phyloP scores from a whole-genome alignment of 306 rosid genomes.

The Casuarina equisetifolia region DNA sequence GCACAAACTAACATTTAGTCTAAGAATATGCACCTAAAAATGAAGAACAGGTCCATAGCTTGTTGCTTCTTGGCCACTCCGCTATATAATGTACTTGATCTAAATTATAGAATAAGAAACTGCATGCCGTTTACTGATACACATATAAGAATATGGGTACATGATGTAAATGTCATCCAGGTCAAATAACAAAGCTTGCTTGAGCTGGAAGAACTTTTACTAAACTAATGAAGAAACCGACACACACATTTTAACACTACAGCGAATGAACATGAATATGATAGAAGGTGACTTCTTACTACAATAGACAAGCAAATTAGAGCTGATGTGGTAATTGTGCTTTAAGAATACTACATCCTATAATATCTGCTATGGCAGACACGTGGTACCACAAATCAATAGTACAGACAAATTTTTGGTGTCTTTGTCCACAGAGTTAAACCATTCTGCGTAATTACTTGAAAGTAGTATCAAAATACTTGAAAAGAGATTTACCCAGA shows the following conservation, averaged over 20 bases:
- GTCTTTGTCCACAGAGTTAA: neutral
- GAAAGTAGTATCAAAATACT: neutral
- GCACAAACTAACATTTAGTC: conserved; percentile 9
- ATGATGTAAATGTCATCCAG: conserved; percentile 15
- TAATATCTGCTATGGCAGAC: neutral
- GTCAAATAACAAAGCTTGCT: conserved; percentile 1
- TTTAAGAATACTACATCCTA: neutral
- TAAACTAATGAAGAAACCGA: neutral
- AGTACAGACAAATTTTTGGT: neutral
- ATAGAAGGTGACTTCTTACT: neutral
- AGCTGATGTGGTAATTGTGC: neutral
- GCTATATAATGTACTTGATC: conserved; percentile 18
- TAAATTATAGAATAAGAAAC: neutral
- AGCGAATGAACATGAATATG: neutral
- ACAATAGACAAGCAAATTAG: neutral
- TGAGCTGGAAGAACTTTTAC: neutral
- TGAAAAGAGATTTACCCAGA: conserved; percentile 47
- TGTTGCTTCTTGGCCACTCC: conserved; percentile 14
- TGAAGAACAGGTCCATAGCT: neutral
- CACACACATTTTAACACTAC: neutral
- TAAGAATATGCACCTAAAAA: neutral
- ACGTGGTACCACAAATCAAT: neutral
- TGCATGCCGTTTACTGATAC: conserved; percentile 15
- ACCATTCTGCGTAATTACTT: neutral
- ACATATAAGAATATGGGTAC: conserved; percentile 10